Percentiles rank a stretch among this genome's conserved stretches.
phyloP scores from a whole-genome alignment of 2,329 filamentous ascomycete genomes.

The Emericellopsis cladophorae region DNA sequence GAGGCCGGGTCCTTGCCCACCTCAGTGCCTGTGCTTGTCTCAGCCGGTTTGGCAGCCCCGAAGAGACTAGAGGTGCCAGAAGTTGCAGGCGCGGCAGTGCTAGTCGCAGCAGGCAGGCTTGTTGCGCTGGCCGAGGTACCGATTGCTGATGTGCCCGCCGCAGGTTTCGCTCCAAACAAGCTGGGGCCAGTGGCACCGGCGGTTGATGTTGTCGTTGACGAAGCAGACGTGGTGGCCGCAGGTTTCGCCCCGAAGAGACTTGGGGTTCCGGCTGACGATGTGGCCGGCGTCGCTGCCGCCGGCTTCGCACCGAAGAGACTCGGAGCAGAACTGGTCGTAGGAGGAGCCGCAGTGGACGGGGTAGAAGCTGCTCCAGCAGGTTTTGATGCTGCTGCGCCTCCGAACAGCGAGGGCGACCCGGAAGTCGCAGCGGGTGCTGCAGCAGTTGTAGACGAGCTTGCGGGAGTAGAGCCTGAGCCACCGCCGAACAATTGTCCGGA shows the following conservation, averaged over 20 bases:
- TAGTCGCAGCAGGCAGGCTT: neutral
- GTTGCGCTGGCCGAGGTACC: neutral
- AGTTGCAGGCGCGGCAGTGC: conserved; percentile 13
- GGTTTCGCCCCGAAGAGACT: conserved; percentile 1
- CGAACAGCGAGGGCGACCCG: conserved; percentile 2
- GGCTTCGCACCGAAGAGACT: conserved; percentile 11
- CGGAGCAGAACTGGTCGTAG: conserved; percentile 5
- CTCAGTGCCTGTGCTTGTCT: conserved; percentile 11
- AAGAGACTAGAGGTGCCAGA: conserved; percentile 7
- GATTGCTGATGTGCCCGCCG: neutral
- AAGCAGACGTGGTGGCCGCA: neutral
- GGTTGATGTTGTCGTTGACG: conserved; percentile 1
- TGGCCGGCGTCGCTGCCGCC: conserved; percentile 3
- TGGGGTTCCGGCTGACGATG: neutral
- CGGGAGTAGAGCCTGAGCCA: conserved; percentile 8
- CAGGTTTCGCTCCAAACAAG: conserved; percentile 2
- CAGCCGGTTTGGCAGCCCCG: conserved; percentile 6
- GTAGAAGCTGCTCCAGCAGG: conserved; percentile 7
- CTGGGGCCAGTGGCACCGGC: neutral
- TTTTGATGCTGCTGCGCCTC: conserved; percentile 1
- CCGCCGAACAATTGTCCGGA: neutral
- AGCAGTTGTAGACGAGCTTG: neutral
- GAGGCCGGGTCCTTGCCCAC: conserved; percentile 6
- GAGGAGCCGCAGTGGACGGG: conserved; percentile 2
- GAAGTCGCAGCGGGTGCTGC: conserved; percentile 2